These are phyloP conservation scores for Phytophthora macrochlamydospora DNA, from an alignment of 352 stramenopile species.

Conservation along the genomic window DNA sequence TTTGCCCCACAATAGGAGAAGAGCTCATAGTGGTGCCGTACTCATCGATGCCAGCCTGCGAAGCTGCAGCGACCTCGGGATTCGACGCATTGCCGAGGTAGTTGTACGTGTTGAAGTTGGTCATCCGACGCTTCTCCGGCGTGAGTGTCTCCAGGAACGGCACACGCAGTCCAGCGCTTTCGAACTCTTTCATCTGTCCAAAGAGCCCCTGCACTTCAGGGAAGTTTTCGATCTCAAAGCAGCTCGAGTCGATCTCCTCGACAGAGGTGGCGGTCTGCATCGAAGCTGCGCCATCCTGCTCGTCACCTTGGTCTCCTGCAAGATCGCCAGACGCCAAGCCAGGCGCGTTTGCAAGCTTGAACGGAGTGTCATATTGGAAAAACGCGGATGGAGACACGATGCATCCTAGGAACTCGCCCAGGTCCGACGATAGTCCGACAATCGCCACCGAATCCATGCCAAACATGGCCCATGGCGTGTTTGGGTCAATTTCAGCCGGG, in stretches of 20 bases:
- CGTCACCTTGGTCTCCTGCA: constrained; percentile 41
- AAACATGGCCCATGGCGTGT: constrained; percentile 66
- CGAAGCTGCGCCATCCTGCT: constrained; percentile 10
- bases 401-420: constrained; percentile 71
- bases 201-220: constrained; percentile 68
- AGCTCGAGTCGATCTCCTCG: constrained; percentile 70
- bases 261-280: constrained; percentile 43
- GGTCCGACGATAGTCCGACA: constrained; percentile 63
- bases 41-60: constrained; percentile 64
- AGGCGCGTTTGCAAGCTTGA: constrained; percentile 62
- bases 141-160: constrained; percentile 77
- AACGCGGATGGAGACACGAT: constrained; percentile 72
- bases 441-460: constrained; percentile 74
- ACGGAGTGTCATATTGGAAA: constrained; percentile 71
- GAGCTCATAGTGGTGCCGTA: constrained; percentile 86
- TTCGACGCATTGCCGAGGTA: constrained; percentile 81
- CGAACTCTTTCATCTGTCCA: constrained; percentile 77
- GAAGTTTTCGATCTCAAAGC: constrained; percentile 70
- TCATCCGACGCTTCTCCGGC: constrained; percentile 69
- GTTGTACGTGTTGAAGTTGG: constrained; percentile 90
- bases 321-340: constrained; percentile 61
- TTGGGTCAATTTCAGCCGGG: constrained; percentile 46
- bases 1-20: constrained; percentile 81
- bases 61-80: constrained; percentile 50
- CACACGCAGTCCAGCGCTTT: constrained; percentile 66